phyloP scores from a whole-genome alignment of 2,329 filamentous ascomycete species.

The Botrytis sinoallii region DNA sequence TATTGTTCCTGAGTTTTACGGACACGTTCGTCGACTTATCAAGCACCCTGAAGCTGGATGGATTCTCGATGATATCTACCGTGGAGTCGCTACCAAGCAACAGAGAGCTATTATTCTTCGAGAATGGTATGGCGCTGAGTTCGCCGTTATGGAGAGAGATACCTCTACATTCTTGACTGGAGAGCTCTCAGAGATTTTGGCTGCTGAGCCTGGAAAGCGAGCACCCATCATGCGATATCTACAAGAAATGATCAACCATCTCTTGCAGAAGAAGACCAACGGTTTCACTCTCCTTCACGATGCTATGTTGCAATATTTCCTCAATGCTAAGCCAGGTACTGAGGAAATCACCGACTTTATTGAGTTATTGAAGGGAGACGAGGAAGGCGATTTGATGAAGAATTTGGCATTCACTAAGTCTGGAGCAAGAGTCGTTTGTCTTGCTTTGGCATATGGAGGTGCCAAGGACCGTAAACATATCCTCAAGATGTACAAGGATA shows the following conservation, averaged over 20 bases:
- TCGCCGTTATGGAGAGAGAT: slow-evolving; percentile 70
- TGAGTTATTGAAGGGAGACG: slow-evolving; percentile 87
- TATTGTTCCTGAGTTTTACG: slow-evolving; percentile 93
- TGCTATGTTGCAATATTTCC: slow-evolving; percentile 95
- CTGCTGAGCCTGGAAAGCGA: slow-evolving; percentile 78
- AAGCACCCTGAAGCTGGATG: slow-evolving; percentile 95
- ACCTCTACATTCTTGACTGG: slow-evolving; percentile 47
- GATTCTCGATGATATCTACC: slow-evolving; percentile 97
- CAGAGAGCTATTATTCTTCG: slow-evolving; percentile 83
- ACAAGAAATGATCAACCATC: slow-evolving; percentile 80
- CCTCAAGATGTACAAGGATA: slow-evolving; percentile 86
- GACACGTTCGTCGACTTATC: slow-evolving; percentile 86
- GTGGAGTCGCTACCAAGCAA: slow-evolving; percentile 77
- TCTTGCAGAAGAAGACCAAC: slow-evolving; percentile 94
- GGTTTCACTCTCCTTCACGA: slow-evolving; percentile 98
- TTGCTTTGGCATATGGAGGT: slow-evolving; percentile 77
- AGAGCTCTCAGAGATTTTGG: slow-evolving; percentile 73
- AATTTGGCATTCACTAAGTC: slow-evolving; percentile 95
- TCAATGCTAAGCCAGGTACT: slow-evolving; percentile 71
- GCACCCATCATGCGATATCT: slow-evolving; percentile 82
- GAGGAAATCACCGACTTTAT: slow-evolving; percentile 84
- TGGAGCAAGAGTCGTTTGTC: slow-evolving; percentile 75
- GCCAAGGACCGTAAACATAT: slow-evolving; percentile 93
- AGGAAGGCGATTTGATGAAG: slow-evolving; percentile 85
- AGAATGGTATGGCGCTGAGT: slow-evolving; percentile 97